Evolutionary conservation across 2,329 filamentous ascomycete species (phyloP), one percentile per base, ranked within the genome.

Genomic region (Arthrinium phaeospermum): DNA sequence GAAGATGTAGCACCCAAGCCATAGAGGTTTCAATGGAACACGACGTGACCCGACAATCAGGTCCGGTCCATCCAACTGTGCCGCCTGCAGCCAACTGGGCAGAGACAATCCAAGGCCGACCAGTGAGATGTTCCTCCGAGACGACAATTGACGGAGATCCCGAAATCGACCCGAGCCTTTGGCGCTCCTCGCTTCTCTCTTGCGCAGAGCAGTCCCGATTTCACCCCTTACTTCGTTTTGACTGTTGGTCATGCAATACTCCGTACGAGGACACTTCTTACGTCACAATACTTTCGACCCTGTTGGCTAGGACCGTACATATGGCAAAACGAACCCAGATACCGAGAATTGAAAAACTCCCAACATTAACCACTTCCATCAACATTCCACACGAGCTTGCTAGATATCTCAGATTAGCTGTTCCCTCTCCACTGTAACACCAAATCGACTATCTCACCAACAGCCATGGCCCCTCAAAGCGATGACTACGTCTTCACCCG

Each of bases 401-500:
- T 47, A 22, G 19, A 22, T 8, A 3, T 47, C 46, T n/a, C 19
- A 22, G 22, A 19, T 2, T n/a, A 19, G 5, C 22, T 8, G 22
- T n/a, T 22, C 10, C 22, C 19, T 47, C 24, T 30, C 24, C 12
- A 27, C 4, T 16, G 24, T 16, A 24, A 53, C 19, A 5, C 27
- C 5, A 19, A 57, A 16, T 8, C 68, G 13, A 14, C 3, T 22
- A 13, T 61, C 22, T 47, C 71, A 69, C 61, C 30, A 71, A 41
- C 24, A 49, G 30, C 53, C 64, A 73, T 72, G 72, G 49, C 70
- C 45, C 16, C 71, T 30, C 51, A 30, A 46, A 71, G 53, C 24
- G 68, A 70, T 44, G n/a, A 72, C 44, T 72, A 72, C 27, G 67
- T 72, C 13, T 72, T 72, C 44, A 64, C 71, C 27, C 67, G 71